Base-by-base conservation (phyloP, 805 yeast species). In the Pichia pseudocactophila region DNA sequence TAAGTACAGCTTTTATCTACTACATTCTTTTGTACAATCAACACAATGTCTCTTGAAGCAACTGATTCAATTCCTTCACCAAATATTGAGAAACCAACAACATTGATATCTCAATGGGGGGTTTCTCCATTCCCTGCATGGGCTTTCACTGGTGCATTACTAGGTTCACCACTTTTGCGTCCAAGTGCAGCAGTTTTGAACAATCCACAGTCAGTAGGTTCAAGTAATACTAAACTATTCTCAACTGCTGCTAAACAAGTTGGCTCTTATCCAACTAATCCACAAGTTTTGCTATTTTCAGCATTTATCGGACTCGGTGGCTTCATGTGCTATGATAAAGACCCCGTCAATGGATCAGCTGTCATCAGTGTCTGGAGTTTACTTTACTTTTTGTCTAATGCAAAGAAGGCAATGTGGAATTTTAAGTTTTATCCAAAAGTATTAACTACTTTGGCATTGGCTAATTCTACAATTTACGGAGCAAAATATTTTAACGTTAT, bases 341-440 rank as follows among this genome's bases (percentile, higher is more conserved):
- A 87, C 54, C 62, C 76, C 17, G 71, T 73, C 36, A 79, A 83
- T 61, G 96, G 95, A 3, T 71, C 90, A 1, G 96, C 95, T 0
- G 82, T 88, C 54, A 66, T 73, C 7, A 68, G 76, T 52, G 94
- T 92, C 2, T 89, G 96, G 96, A 76, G 85, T 7, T 59, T 82
- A 7, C 61, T 88, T 44, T 89, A 85, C 54, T 56, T 81, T 44
- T 57, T 88, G 11, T 85, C 81, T 13, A 84, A 85, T 55, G 86
- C 87, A 1, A 70, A 69, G 32, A 71, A 76, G 7, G 67, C 83
- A 11, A 37, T 81, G 30, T 47, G 79, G 46, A 64, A 76, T 43
- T 69, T 75, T 38, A 76, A 78, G 31, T 55, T 79, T 4, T 74
- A 77, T 65, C 90, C 92, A 0, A 53, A 84, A 36, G 65, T 71